A percentile compares a stretch with the other conserved stretches of the same genome.
Conservation (phyloP, 2,329 filamentous ascomycete genomes). For the Colletotrichum orbiculare region DNA sequence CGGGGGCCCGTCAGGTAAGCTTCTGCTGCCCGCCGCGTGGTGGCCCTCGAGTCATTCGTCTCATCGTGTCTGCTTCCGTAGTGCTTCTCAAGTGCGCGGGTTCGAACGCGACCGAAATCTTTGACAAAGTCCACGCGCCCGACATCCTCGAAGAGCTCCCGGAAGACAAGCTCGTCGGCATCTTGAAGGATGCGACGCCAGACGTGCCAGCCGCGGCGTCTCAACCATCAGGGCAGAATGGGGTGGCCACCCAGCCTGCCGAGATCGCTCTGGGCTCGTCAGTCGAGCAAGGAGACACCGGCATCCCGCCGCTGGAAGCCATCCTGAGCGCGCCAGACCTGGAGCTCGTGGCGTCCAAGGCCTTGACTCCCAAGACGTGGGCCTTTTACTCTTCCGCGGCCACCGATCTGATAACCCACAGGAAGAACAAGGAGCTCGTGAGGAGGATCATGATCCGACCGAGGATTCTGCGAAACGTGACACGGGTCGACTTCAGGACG, state of each 20-base stretch:
- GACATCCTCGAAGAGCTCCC: conserved; percentile 44
- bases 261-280: conserved; percentile 39
- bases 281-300: conserved; percentile 57
- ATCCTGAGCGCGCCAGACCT: conserved; percentile 51
- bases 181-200: conserved; percentile 47
- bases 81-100: conserved; percentile 56
- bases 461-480: conserved; percentile 80
- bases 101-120: conserved; percentile 48
- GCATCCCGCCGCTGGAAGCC: conserved; percentile 48
- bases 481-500: conserved; percentile 69
- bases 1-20: conserved; percentile 48
- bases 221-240: conserved; percentile 55
- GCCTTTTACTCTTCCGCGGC: conserved; percentile 82
- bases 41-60: not conserved
- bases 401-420: conserved; percentile 85
- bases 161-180: conserved; percentile 41
- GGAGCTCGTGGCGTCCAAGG: conserved; percentile 46
- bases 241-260: conserved; percentile 11
- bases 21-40: not conserved
- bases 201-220: conserved; percentile 49
- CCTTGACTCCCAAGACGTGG: conserved; percentile 39
- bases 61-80: conserved; percentile 46
- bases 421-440: conserved; percentile 77
- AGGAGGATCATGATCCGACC: conserved; percentile 72
- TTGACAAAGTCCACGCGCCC: conserved; percentile 46